These are phyloP conservation scores for Coccinonectria pachysandricola DNA, from an alignment of 2,329 filamentous ascomycete genomes.

Conservation along the genomic window DNA sequence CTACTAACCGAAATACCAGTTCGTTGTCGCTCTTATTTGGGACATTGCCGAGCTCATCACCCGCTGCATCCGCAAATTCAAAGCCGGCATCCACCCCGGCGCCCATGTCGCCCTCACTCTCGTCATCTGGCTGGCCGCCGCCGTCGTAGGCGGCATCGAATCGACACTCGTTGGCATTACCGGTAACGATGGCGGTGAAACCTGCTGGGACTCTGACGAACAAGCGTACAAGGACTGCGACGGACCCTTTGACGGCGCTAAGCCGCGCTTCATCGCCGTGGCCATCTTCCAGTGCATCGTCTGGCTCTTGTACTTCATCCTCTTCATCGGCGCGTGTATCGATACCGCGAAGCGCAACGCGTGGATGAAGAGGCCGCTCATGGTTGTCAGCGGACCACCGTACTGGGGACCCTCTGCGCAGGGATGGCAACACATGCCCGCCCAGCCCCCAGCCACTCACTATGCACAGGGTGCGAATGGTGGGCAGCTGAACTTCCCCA, in stretches of 20 bases:
- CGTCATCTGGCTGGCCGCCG: slow-evolving; percentile 29
- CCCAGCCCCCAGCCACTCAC: no score
- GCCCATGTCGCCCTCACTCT: slow-evolving; percentile 33
- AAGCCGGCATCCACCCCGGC: slow-evolving; percentile 31
- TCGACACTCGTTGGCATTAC: slow-evolving; percentile 8
- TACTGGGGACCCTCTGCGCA: slow-evolving; percentile 20
- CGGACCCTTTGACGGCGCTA: slow-evolving; percentile 2
- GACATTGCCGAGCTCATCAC: slow-evolving; percentile 29
- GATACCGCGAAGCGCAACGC: slow-evolving; percentile 25
- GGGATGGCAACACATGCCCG: slow-evolving; percentile 23
- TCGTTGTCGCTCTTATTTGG: slow-evolving; percentile 27
- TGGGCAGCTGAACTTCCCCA: slow-evolving; percentile 1
- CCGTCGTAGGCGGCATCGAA: slow-evolving; percentile 17
- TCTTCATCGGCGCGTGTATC: slow-evolving; percentile 31
- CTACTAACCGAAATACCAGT: slow-evolving; percentile 18
- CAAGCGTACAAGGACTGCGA: slow-evolving; percentile 2
- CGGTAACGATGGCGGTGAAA: slow-evolving; percentile 1
- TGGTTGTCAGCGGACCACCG: slow-evolving; percentile 17
- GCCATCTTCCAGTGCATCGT: slow-evolving; percentile 16
- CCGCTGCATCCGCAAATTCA: slow-evolving; percentile 21
- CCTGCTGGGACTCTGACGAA: slow-evolving; percentile 5
- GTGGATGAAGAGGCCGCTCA: slow-evolving; percentile 11
- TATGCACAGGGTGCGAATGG: no score
- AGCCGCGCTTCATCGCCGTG: slow-evolving; percentile 10
- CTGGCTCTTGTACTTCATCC: slow-evolving; percentile 24